These are phyloP conservation scores for Jasminum sambac DNA, from an alignment of 257 asterid genomes.

Conservation along the genomic window DNA sequence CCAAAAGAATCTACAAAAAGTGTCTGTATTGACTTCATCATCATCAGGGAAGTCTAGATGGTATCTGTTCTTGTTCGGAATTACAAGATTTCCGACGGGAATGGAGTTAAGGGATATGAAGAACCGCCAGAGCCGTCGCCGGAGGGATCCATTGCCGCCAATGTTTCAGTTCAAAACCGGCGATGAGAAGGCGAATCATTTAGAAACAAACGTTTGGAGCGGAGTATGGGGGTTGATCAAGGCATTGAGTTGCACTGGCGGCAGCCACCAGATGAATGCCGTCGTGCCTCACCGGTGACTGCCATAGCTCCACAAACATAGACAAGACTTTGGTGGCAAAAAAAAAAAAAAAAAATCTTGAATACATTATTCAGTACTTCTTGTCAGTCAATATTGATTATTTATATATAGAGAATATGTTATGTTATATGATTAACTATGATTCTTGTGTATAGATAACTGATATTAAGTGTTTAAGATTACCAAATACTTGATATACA, in stretches of 20 bases:
- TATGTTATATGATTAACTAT: too few relatives aligned
- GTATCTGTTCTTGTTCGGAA: constrained; percentile 55
- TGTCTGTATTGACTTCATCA: constrained; percentile 44
- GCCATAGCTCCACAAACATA: not conserved
- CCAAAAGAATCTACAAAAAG: constrained; percentile 23
- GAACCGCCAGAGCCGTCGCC: constrained; percentile 57
- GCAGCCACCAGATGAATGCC: constrained; percentile 29
- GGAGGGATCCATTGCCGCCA: constrained; percentile 27
- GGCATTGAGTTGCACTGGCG: constrained; percentile 57
- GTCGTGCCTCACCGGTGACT: constrained; percentile 7
- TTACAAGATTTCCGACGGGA: constrained; percentile 42
- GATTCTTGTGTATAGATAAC: too few relatives aligned
- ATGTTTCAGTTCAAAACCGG: constrained; percentile 3
- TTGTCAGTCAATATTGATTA: too few relatives aligned
- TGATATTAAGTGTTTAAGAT: too few relatives aligned
- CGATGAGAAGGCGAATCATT: constrained; percentile 9
- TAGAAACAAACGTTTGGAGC: constrained; percentile 15
- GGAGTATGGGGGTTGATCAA: constrained; percentile 56
- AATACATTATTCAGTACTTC: too few relatives aligned
- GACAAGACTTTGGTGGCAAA: too few relatives aligned
- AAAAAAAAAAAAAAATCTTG: too few relatives aligned
- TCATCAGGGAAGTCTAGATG: constrained; percentile 47
- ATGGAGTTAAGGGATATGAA: constrained; percentile 56
- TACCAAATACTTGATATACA: too few relatives aligned
- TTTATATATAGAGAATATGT: too few relatives aligned